phyloP scores from a whole-genome alignment of 768 basidiomycete genomes.

The Thelephora aurantiotincta region DNA sequence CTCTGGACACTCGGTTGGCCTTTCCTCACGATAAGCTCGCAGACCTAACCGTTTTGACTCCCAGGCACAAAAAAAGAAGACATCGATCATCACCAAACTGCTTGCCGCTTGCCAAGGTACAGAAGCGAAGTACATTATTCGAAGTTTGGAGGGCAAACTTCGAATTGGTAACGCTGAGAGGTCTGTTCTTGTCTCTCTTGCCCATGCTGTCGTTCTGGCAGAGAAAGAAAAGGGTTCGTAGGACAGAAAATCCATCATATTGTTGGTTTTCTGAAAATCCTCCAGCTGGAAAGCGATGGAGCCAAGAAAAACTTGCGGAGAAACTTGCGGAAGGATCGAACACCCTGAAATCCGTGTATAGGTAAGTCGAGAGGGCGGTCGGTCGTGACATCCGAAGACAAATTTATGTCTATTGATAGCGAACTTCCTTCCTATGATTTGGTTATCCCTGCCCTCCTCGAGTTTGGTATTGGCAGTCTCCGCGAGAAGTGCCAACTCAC shows the following conservation, averaged over 20 bases:
- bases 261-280: constrained; percentile 1
- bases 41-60: not conserved
- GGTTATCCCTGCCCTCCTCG: constrained; percentile 82
- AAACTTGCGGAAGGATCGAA: constrained; percentile 66
- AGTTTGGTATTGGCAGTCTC: constrained; percentile 59
- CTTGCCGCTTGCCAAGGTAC: constrained; percentile 82
- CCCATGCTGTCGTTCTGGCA: constrained; percentile 78
- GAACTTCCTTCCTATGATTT: constrained; percentile 88
- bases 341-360: constrained; percentile 83
- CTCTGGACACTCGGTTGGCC: constrained; percentile 63
- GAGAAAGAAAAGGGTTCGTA: constrained; percentile 39
- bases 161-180: constrained; percentile 95
- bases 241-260: not conserved
- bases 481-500: constrained; percentile 75
- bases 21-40: not conserved
- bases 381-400: not conserved
- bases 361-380: constrained; percentile 29
- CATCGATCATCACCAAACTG: constrained; percentile 86
- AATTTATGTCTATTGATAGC: constrained; percentile 22
- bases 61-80: constrained; percentile 91
- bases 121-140: constrained; percentile 94
- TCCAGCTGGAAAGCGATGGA: constrained; percentile 60
- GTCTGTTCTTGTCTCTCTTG: constrained; percentile 87
- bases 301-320: constrained; percentile 52
- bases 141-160: constrained; percentile 92